Conservation (phyloP, 768 basidiomycete species). For the Boletus sensibilis region DNA sequence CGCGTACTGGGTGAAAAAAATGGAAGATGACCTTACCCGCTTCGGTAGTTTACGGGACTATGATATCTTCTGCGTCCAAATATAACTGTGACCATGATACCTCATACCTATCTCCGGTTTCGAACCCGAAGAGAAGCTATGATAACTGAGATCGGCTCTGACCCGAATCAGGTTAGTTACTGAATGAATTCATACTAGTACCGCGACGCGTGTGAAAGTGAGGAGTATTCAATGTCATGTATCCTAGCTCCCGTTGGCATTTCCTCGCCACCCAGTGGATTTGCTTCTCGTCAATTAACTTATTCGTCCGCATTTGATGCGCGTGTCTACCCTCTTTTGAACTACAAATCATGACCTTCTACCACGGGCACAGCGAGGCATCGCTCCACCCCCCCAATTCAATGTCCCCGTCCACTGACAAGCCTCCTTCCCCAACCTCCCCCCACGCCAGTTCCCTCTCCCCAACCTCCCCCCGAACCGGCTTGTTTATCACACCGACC, state of each 20-base stretch:
- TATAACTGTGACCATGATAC: too few species aligned
- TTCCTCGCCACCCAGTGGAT: not conserved
- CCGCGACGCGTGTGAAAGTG: not conserved
- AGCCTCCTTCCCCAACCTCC: not conserved
- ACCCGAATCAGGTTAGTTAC: too few species aligned
- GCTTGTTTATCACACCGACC: not conserved
- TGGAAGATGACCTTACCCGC: too few species aligned
- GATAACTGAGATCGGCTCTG: too few species aligned
- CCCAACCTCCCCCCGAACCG: not conserved
- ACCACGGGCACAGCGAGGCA: too few species aligned
- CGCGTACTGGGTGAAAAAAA: too few species aligned
- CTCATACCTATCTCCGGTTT: too few species aligned
- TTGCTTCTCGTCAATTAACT: conserved; percentile 1
- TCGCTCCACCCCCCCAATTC: not conserved
- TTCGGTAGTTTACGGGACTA: too few species aligned
- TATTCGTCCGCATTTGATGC: conserved; percentile 3
- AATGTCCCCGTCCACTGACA: not conserved
- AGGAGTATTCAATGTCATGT: not conserved
- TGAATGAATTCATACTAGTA: too few species aligned
- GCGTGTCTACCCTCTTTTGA: not conserved
- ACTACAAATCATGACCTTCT: conserved; percentile 11
- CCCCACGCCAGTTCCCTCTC: not conserved
- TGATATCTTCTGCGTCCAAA: too few species aligned
- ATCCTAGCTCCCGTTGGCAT: too few species aligned
- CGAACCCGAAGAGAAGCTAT: too few species aligned